Percentiles rank a stretch among this genome's conserved stretches.
These are phyloP conservation scores for Podospora australis DNA, from an alignment of 495 filamentous ascomycete species.

Conservation along the genomic window DNA sequence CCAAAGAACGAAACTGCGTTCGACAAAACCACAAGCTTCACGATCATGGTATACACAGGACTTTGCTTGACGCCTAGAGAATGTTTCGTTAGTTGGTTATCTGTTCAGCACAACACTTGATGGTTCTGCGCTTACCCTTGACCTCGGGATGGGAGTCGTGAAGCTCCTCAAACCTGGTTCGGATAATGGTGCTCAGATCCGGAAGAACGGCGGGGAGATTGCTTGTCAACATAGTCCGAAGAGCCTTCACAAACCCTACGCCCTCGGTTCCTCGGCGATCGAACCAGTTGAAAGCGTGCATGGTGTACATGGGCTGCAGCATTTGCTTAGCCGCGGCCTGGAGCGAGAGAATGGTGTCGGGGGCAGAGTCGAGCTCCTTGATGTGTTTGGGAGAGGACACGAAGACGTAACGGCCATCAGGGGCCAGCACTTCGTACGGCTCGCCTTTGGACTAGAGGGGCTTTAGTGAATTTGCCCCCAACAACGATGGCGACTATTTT, in stretches of 20 bases:
- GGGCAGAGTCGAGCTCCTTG: constrained; percentile 19
- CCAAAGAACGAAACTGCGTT: neutral
- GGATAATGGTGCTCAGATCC: neutral
- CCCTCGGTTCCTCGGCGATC: constrained; percentile 19
- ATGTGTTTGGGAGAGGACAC: constrained; percentile 23
- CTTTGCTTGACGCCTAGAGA: neutral
- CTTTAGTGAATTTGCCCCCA: neutral
- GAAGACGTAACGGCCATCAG: constrained; percentile 18
- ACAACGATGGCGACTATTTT: neutral
- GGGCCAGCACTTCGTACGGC: constrained; percentile 19
- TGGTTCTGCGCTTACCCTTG: too few species aligned
- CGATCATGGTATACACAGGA: neutral
- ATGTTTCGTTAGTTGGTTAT: too few species aligned
- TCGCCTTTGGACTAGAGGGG: constrained; percentile 10
- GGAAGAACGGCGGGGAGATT: constrained; percentile 18
- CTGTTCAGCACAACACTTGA: too few species aligned
- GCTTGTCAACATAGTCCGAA: constrained; percentile 21
- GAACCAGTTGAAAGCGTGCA: constrained; percentile 19
- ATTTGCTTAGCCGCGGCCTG: constrained; percentile 23
- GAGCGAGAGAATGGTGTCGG: constrained; percentile 22
- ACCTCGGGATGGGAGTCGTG: neutral
- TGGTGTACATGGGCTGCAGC: constrained; percentile 23
- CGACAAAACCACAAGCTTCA: neutral
- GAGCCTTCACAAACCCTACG: constrained; percentile 21
- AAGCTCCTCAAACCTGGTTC: neutral